Conservation (phyloP, 495 filamentous ascomycete species). For the Neurospora sp. region DNA sequence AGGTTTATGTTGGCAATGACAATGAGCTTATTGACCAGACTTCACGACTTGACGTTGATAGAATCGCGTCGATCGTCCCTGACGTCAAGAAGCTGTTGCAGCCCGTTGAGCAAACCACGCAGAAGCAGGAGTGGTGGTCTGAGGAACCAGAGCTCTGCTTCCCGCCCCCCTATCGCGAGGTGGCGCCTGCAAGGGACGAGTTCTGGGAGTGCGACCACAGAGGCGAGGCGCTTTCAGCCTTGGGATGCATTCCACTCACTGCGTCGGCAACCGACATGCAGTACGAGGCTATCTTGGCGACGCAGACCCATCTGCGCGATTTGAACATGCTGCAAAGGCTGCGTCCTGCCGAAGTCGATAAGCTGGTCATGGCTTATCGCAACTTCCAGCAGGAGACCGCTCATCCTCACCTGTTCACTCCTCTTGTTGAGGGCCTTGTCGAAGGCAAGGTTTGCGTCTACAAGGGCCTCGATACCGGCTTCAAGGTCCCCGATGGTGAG, state of each 20-base stretch:
- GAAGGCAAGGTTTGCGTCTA: conserved; percentile 8
- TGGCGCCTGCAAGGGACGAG: conserved; percentile 5
- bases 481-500: conserved; percentile 13
- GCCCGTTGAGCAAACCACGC: not conserved
- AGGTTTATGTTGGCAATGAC: not conserved
- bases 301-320: conserved; percentile 12
- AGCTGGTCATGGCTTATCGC: conserved; percentile 10
- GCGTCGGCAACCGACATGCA: conserved; percentile 4
- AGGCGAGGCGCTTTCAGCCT: conserved; percentile 4
- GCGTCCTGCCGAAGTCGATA: conserved; percentile 8
- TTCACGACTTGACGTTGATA: conserved; percentile 5
- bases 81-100: conserved; percentile 1
- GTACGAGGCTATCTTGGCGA: conserved; percentile 9
- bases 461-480: conserved; percentile 17
- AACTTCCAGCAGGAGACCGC: conserved; percentile 2
- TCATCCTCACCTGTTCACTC: conserved; percentile 4
- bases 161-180: conserved; percentile 2
- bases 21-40: not conserved
- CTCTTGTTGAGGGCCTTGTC: conserved; percentile 10
- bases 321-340: conserved; percentile 15
- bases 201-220: conserved; percentile 13
- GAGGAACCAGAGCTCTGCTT: not conserved
- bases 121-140: not conserved
- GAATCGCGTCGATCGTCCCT: conserved; percentile 5
- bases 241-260: conserved; percentile 14